Percentiles rank a stretch among this genome's conserved stretches.
These are phyloP conservation scores for Acorus gramineus DNA, from an alignment of 106 monocot species.

Conservation along the genomic window DNA sequence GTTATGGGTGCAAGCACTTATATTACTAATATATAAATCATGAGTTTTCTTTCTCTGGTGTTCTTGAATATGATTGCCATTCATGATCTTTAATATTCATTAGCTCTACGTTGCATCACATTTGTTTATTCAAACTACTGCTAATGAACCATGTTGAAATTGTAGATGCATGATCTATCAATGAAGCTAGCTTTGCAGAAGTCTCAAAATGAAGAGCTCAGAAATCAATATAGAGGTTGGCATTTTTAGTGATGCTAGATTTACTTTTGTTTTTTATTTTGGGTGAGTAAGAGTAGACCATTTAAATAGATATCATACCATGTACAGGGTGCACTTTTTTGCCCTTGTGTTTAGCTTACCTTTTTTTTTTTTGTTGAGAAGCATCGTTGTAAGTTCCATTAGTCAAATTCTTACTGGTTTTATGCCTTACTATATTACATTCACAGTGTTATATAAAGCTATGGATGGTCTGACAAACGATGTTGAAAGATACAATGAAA, in stretches of 20 bases:
- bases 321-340: neutral
- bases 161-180: constrained; percentile 86
- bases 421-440: neutral
- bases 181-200: constrained; percentile 94
- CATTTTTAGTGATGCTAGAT: constrained; percentile 1
- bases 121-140: too few relatives aligned
- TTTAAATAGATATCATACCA: too few relatives aligned
- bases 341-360: neutral
- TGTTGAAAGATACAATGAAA: constrained; percentile 85
- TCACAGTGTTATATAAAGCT: constrained; percentile 66
- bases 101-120: too few relatives aligned
- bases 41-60: too few relatives aligned
- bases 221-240: constrained; percentile 82
- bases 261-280: too few relatives aligned
- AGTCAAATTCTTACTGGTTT: neutral
- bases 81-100: too few relatives aligned
- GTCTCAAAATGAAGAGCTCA: constrained; percentile 80
- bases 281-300: too few relatives aligned
- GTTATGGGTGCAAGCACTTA: too few relatives aligned
- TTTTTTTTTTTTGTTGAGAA: neutral
- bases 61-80: too few relatives aligned
- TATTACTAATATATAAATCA: too few relatives aligned
- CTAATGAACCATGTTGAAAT: constrained; percentile 6
- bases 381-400: neutral
- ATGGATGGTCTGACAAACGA: constrained; percentile 83